Evolutionary conservation across 2,329 filamentous ascomycete genomes (phyloP), one percentile per base, ranked within the genome.

Genomic region (Pseudogymnoascus sp.): DNA sequence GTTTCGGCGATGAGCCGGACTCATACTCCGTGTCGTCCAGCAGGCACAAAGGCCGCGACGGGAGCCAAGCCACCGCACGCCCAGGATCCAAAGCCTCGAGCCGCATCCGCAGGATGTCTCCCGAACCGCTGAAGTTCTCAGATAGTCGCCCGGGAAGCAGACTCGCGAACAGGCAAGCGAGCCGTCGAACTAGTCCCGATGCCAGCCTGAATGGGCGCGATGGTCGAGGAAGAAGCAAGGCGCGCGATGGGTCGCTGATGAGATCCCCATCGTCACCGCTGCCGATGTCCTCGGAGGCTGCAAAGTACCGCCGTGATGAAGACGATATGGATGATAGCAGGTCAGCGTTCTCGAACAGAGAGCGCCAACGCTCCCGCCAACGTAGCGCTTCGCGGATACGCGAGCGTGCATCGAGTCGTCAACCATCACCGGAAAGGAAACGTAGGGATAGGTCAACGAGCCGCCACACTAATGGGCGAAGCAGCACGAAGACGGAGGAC

Each of bases 231-330:
- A 82, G 89, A 67, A 88, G 86, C 70, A 76, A 81, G 59, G 81
- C 81, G 14, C 81, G 86, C n/a, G 79, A 79, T 16, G 82, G 80
- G 2, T 84, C 85, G n/a, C 72, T 76, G 2, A 76, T 82, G 50
- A 81, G 86, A 60, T 96, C 92, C 1, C 92, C 93, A 1, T 89
- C 89, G 0, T 93, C 91, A 0, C 91, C 93, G 1, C 77, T 92
- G 21, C 90, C 91, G 3, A 87, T 93, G 79, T 85, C 88, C 13
- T 78, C 80, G 5, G 78, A 81, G 2, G 84, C 81, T 19, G 81
- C 80, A 16, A 78, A 80, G 14, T 76, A 81, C 63, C 78, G 81
- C 44, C 81, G 81, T 47, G 79, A 79, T 53, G 78, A 76, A 19
- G 86, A 85, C 1, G 84, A 87, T n/a, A 87, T 90, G 61, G 88